phyloP scores from a whole-genome alignment of 75 land plant genomes.

The Selaginella tamariscina region DNA sequence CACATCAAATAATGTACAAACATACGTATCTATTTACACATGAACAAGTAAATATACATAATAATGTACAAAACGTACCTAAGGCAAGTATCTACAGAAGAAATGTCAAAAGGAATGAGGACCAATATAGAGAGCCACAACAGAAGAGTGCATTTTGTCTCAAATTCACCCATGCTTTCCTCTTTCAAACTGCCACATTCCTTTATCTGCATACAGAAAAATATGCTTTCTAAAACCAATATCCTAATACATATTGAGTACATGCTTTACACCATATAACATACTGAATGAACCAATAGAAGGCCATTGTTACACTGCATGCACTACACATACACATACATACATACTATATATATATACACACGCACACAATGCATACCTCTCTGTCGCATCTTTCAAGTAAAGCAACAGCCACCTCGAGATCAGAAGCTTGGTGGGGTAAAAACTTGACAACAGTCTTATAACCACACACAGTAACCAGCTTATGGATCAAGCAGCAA shows the following conservation, averaged over 20 bases:
- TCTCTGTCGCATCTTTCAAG: slow-evolving; percentile 57
- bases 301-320: no score
- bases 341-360: no score
- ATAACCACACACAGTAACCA: slow-evolving; percentile 88
- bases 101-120: slow-evolving; percentile 90
- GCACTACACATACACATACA: no score
- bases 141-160: slow-evolving; percentile 71
- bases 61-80: no score
- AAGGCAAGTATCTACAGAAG: slow-evolving; percentile 77
- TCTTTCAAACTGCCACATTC: slow-evolving; percentile 46
- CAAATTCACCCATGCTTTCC: slow-evolving; percentile 96
- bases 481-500: slow-evolving; percentile 58
- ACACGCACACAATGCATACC: slow-evolving; percentile 17
- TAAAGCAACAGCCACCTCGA: slow-evolving; percentile 75
- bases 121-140: slow-evolving; percentile 95
- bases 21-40: no score
- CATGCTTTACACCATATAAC: no score
- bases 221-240: background rate
- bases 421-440: slow-evolving; percentile 91
- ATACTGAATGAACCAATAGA: background rate
- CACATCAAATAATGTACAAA: no score
- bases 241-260: background rate
- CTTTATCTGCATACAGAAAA: slow-evolving; percentile 12
- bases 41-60: no score
- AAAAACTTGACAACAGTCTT: slow-evolving; percentile 83